Conservation (phyloP, 176 grass and related monocot species). For the Zoysia pacifica region DNA sequence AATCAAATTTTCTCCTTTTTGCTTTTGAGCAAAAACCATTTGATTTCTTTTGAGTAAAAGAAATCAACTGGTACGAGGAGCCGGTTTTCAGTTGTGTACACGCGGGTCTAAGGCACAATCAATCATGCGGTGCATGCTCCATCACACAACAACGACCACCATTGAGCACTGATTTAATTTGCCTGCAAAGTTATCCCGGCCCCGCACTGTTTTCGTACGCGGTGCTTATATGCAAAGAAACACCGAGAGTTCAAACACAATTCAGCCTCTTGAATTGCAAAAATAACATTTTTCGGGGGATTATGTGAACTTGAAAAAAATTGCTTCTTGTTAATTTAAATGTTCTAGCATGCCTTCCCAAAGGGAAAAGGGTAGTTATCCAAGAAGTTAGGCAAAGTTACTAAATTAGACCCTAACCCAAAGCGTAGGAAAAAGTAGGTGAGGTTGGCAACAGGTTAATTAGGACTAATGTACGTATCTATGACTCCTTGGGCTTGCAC, state of each 20-base stretch:
- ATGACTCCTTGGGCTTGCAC: background rate
- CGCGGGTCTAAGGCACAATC: background rate
- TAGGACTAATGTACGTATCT: background rate
- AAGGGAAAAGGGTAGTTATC: background rate
- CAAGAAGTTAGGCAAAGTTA: conserved; percentile 15
- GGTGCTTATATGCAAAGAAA: background rate
- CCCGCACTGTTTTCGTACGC: background rate
- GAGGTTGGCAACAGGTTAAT: background rate
- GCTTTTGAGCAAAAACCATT: background rate
- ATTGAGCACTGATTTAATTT: background rate
- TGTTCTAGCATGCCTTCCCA: background rate
- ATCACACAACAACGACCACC: conserved; percentile 6
- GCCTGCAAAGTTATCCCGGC: background rate
- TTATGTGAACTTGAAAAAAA: background rate
- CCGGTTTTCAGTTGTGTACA: background rate
- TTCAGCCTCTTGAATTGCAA: background rate
- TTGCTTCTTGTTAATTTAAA: background rate
- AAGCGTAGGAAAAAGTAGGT: background rate
- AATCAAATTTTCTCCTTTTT: too few species aligned
- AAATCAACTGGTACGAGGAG: background rate
- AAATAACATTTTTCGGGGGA: background rate
- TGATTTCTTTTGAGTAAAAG: too few species aligned
- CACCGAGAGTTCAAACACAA: background rate
- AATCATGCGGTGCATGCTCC: background rate
- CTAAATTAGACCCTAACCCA: conserved; percentile 6